These are phyloP conservation scores for Zopfochytrium polystomum DNA, from an alignment of 371 early-diverging fungal species.

Conservation along the genomic window DNA sequence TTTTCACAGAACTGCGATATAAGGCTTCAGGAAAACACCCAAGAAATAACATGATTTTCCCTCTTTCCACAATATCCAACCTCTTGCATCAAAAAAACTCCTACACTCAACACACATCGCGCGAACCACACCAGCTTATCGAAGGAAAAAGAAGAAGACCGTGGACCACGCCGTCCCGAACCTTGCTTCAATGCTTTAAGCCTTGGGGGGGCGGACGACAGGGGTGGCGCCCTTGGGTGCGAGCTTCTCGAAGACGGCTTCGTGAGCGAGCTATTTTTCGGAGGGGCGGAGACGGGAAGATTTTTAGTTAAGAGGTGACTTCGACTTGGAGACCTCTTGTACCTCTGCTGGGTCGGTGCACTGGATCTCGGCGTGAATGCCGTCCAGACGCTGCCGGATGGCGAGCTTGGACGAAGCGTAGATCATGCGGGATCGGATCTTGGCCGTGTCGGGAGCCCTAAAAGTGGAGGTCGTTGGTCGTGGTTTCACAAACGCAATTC, in stretches of 20 bases:
- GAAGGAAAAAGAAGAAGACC: too few species aligned
- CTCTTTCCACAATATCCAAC: too few species aligned
- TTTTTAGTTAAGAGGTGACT: neutral
- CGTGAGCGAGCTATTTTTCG: slow-evolving; percentile 30
- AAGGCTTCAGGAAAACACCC: too few species aligned
- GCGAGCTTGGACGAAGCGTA: slow-evolving; percentile 88
- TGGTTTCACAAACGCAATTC: neutral
- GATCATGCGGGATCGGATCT: slow-evolving; percentile 82
- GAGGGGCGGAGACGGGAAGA: neutral
- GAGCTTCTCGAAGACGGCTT: slow-evolving; percentile 43
- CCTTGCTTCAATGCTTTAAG: too few species aligned
- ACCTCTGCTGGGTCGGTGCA: slow-evolving; percentile 71
- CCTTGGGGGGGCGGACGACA: slow-evolving; percentile 21
- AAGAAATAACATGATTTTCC: too few species aligned
- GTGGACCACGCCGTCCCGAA: too few species aligned
- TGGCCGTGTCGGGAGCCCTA: slow-evolving; percentile 80
- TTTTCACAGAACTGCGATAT: too few species aligned
- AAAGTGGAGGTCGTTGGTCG: neutral
- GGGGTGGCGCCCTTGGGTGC: slow-evolving; percentile 42
- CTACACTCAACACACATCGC: too few species aligned
- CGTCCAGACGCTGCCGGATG: slow-evolving; percentile 71
- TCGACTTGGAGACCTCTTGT: neutral
- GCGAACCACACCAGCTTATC: too few species aligned
- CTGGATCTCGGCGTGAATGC: slow-evolving; percentile 79
- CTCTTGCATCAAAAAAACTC: too few species aligned